A percentile compares a stretch with the other conserved stretches of the same genome.
Conservation (phyloP, 1,284 basidiomycete species). For the Pascua guehoae region DNA sequence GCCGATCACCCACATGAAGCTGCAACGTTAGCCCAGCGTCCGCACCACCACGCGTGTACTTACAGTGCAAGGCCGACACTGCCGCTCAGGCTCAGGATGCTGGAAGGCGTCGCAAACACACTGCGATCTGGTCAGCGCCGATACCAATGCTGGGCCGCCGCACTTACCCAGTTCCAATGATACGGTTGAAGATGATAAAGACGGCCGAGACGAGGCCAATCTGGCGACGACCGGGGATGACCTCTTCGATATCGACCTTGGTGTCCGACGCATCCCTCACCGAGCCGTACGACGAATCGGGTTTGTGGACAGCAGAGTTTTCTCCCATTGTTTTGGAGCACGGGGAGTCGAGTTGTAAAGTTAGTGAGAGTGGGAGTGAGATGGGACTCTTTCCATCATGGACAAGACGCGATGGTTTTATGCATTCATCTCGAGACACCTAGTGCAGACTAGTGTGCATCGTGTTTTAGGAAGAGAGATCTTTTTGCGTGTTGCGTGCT, state of each 20-base stretch:
- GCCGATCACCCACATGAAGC: constrained; percentile 32
- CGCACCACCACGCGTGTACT: background rate
- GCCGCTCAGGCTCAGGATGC: constrained; percentile 14
- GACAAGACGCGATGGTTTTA: no score
- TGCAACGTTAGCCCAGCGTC: background rate
- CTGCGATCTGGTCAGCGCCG: background rate
- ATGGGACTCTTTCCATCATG: no score
- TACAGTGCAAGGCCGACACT: constrained; percentile 15
- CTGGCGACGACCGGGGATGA: constrained; percentile 4
- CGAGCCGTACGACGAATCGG: no score
- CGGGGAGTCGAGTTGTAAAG: no score
- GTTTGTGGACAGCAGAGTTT: no score
- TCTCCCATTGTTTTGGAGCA: no score
- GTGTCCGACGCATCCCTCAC: no score
- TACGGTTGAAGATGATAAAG: constrained; percentile 17
- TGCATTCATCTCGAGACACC: no score
- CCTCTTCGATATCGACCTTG: background rate
- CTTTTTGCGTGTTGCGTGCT: no score
- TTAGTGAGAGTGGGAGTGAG: no score
- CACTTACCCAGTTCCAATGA: constrained; percentile 14
- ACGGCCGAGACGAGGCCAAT: constrained; percentile 12
- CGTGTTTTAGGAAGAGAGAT: no score
- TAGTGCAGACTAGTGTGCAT: no score
- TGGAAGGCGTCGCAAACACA: constrained; percentile 17
- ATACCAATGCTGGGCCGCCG: background rate